Conservation (phyloP, 192 early-diverging fungal genomes). For the Piromyces sp. region DNA sequence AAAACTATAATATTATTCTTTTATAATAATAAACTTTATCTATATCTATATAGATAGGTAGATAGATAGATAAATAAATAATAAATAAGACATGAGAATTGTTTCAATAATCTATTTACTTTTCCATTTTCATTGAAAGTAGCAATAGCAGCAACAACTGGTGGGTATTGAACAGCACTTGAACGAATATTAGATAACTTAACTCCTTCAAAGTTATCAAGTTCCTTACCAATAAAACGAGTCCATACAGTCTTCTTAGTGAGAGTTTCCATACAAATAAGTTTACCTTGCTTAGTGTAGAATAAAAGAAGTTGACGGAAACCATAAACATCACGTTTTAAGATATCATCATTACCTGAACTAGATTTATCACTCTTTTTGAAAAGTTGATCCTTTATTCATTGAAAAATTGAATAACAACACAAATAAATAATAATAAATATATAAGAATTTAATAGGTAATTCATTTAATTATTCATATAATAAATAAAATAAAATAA, state of each 20-base stretch:
- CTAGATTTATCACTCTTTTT: too few species aligned
- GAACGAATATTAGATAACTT: conserved; percentile 30
- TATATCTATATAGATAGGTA: too few species aligned
- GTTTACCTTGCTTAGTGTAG: conserved; percentile 54
- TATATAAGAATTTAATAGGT: too few species aligned
- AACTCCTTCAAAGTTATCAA: conserved; percentile 16
- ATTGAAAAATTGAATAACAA: too few species aligned
- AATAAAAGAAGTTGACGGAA: conserved; percentile 79
- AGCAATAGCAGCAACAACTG: conserved; percentile 49
- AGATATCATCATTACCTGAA: neutral
- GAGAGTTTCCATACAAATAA: conserved; percentile 66
- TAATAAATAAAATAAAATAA: too few species aligned
- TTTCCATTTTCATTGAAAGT: conserved; percentile 10
- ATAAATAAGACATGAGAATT: too few species aligned
- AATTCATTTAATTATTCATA: too few species aligned
- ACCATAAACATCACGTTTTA: conserved; percentile 53
- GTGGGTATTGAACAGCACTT: conserved; percentile 49
- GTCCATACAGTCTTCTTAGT: conserved; percentile 68
- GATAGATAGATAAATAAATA: too few species aligned
- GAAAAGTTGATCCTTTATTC: too few species aligned
- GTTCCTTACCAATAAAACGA: conserved; percentile 12
- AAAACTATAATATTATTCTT: neutral
- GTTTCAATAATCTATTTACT: neutral
- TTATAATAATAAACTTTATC: too few species aligned
- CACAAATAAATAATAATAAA: too few species aligned